A percentile compares a stretch with the other conserved stretches of the same genome.
phyloP scores from a whole-genome alignment of 2,329 filamentous ascomycete genomes.

The Diaporthe ampelina region DNA sequence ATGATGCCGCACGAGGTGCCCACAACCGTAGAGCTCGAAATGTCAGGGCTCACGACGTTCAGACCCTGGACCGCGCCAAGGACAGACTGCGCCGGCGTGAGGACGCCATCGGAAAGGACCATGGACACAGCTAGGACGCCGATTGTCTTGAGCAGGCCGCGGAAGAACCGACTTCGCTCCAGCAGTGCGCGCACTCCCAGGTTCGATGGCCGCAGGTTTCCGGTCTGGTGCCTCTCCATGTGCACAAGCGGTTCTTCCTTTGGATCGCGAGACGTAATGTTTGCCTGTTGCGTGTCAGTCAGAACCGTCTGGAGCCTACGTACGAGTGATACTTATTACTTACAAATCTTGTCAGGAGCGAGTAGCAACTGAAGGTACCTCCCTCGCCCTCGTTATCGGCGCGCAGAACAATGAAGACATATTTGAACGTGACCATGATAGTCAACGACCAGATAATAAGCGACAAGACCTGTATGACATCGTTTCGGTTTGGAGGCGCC shows the following conservation, averaged over 20 bases:
- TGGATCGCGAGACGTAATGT: constrained; percentile 74
- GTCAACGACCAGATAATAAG: constrained; percentile 77
- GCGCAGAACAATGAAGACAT: constrained; percentile 72
- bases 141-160: constrained; percentile 69
- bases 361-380: constrained; percentile 77
- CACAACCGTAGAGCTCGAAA: constrained; percentile 70
- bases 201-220: constrained; percentile 66
- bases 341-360: constrained; percentile 70
- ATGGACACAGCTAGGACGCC: constrained; percentile 75
- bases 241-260: constrained; percentile 67
- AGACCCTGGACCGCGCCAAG: constrained; percentile 76
- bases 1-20: constrained; percentile 75
- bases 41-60: constrained; percentile 68
- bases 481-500: constrained; percentile 63
- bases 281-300: constrained; percentile 50
- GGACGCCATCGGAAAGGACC: constrained; percentile 73
- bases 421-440: constrained; percentile 78
- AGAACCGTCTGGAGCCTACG: not conserved
- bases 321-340: not conserved
- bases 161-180: constrained; percentile 67
- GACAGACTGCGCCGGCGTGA: constrained; percentile 77
- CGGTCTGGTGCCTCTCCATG: constrained; percentile 69
- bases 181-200: constrained; percentile 67
- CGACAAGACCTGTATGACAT: constrained; percentile 74
- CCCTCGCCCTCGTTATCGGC: constrained; percentile 79